phyloP scores from a whole-genome alignment of 352 stramenopile genomes.

The Thalassiosira allenii region DNA sequence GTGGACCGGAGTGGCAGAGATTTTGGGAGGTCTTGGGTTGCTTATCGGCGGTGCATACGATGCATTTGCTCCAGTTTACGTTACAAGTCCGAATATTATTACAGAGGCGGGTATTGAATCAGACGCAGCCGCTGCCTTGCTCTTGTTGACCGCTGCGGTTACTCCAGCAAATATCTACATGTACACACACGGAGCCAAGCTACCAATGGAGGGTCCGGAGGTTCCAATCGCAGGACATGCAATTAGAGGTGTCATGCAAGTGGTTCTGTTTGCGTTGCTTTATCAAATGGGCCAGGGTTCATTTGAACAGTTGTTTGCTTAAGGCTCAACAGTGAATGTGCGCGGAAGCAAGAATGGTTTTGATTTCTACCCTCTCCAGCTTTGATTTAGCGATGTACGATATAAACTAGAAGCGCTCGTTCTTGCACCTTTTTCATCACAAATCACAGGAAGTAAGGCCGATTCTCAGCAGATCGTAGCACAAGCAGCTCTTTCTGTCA shows the following conservation, averaged over 20 bases:
- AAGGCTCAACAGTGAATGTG: too few species aligned
- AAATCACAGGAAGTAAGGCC: too few species aligned
- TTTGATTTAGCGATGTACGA: too few species aligned
- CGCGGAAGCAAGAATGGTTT: too few species aligned
- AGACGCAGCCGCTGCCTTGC: slow-evolving; percentile 46
- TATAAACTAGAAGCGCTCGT: too few species aligned
- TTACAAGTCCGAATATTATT: slow-evolving; percentile 38
- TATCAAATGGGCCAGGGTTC: not conserved
- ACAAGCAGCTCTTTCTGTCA: too few species aligned
- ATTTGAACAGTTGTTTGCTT: too few species aligned
- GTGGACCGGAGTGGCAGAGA: slow-evolving; percentile 79
- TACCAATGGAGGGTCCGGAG: slow-evolving; percentile 44
- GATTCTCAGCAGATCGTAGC: too few species aligned
- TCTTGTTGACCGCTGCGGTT: slow-evolving; percentile 67
- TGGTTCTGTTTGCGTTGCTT: slow-evolving; percentile 67
- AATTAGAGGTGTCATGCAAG: slow-evolving; percentile 69
- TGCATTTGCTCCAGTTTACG: slow-evolving; percentile 44
- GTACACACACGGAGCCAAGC: slow-evolving; percentile 82
- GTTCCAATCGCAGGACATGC: slow-evolving; percentile 79
- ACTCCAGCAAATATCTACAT: slow-evolving; percentile 87
- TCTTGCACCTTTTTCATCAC: too few species aligned
- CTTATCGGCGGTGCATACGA: slow-evolving; percentile 49
- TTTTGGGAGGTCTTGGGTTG: slow-evolving; percentile 63
- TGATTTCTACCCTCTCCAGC: too few species aligned
- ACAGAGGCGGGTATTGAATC: slow-evolving; percentile 49